Evolutionary conservation across 192 early-diverging fungal genomes (phyloP).

Genomic region (Backusella morwellensis): DNA sequence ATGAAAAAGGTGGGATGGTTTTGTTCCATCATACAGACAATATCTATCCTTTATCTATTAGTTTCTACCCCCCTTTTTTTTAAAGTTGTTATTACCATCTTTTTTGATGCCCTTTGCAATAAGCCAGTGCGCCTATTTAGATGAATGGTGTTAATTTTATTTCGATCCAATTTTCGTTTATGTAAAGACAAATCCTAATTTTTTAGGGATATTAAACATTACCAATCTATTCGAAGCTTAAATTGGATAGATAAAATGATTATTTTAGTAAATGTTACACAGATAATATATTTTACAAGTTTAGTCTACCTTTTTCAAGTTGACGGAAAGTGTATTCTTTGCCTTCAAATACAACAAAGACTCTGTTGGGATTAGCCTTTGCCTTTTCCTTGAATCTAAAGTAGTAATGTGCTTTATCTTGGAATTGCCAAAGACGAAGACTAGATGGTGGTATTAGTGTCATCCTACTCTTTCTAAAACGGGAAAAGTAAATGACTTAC

Average conservation of each 20-base stretch:
- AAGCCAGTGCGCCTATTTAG: conserved; percentile 28
- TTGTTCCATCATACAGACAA: conserved; percentile 51
- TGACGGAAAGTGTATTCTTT: conserved; percentile 47
- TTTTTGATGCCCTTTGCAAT: conserved; percentile 22
- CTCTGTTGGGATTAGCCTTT: conserved; percentile 37
- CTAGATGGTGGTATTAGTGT: conserved; percentile 6
- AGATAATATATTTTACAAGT: neutral
- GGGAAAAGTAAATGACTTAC: neutral
- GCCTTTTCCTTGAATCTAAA: conserved; percentile 46
- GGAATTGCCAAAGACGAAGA: conserved; percentile 38
- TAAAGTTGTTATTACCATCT: conserved; percentile 8
- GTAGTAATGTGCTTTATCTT: conserved; percentile 44
- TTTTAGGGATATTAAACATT: conserved; percentile 6
- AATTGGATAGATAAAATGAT: neutral
- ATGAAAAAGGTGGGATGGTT: conserved; percentile 60
- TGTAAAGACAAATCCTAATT: neutral
- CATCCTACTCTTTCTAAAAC: neutral
- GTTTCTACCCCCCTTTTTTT: neutral
- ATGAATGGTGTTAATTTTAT: neutral
- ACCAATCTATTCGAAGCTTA: conserved; percentile 31
- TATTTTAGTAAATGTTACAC: neutral
- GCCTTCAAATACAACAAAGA: conserved; percentile 50
- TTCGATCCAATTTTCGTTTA: neutral
- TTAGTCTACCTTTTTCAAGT: conserved; percentile 38
- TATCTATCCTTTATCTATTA: conserved; percentile 24